Evolutionary conservation across 2,329 filamentous ascomycete species (phyloP), one percentile per base, ranked within the genome.

Genomic region (Kalmusia sp.): DNA sequence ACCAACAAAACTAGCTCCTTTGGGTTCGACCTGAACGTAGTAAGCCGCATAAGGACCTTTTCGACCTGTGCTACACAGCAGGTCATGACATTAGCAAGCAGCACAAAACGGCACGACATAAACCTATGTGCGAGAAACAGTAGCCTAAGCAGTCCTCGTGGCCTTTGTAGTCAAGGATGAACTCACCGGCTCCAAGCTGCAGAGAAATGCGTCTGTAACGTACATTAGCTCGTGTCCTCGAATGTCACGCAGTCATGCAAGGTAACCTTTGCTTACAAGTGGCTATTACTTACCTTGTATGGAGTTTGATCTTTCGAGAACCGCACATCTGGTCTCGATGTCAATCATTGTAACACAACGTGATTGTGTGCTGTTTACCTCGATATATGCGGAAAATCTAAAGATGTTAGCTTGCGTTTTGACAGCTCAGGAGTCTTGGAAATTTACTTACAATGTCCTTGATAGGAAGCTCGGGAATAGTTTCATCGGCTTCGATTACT

Each of bases 231-330:
- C 34, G n/a, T 30, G 21, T 51, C 28, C 21, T 3, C 6, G 24
- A 41, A 19, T 33, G 35, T 55, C 28, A 45, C 48, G 49, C 47
- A 21, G 40, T n/a, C 15, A 49, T 49, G 51, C 47, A 21, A 30
- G 34, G 54, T 31, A 39, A 47, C 21, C 44, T 44, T 31, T 40
- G 51, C 40, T 43, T 38, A 35, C 45, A 45, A n/a, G 22, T 8
- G 34, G 38, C 51, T 24, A 35, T 11, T 39, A 58, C 79, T 65
- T 76, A 90, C 90, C 82, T 96, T 96, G 79, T 96, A 96, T 0
- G 93, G 92, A 2, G 91, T 95, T 17, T 85, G 89, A 67, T 96
- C 88, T 62, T 91, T 89, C 66, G 84, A 90, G 76, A 96, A 96
- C 50, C 92, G 86, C 37, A 95, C 83, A 65, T 96, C 92, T 72